A percentile compares a stretch with the other conserved stretches of the same genome.
Conservation (phyloP, 2,329 filamentous ascomycete species). For the Talaromyces amestolkiae region DNA sequence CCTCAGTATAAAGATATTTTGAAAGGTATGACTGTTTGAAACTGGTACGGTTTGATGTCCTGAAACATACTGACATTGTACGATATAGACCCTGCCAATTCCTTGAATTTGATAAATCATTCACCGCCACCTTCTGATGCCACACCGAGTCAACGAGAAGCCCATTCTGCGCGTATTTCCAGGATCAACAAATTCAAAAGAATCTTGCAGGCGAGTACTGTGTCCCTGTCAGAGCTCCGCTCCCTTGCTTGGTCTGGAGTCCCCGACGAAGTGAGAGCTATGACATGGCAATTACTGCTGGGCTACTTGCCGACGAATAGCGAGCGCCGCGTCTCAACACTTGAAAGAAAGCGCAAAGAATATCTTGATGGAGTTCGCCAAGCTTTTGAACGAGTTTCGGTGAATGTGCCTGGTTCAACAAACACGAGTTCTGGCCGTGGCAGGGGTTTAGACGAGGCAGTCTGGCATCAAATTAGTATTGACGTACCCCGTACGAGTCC, state of each 20-base stretch:
- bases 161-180: slow-evolving; percentile 79
- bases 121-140: slow-evolving; percentile 71
- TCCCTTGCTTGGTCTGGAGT: slow-evolving; percentile 90
- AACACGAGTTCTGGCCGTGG: slow-evolving; percentile 54
- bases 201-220: slow-evolving; percentile 86
- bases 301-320: slow-evolving; percentile 97
- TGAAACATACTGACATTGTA: neutral
- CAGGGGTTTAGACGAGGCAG: slow-evolving; percentile 86
- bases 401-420: slow-evolving; percentile 37
- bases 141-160: slow-evolving; percentile 77
- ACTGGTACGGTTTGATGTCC: neutral
- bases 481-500: slow-evolving; percentile 95
- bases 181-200: slow-evolving; percentile 99
- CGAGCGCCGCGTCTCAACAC: slow-evolving; percentile 80
- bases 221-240: slow-evolving; percentile 78
- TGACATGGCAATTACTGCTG: slow-evolving; percentile 97
- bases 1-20: slow-evolving; percentile 98
- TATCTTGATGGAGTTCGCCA: slow-evolving; percentile 86
- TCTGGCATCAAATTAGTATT: slow-evolving; percentile 99
- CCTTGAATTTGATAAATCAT: slow-evolving; percentile 89
- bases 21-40: slow-evolving; percentile 51
- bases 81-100: slow-evolving; percentile 72
- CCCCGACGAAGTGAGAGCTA: slow-evolving; percentile 90
- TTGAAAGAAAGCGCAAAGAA: slow-evolving; percentile 93
- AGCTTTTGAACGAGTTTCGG: slow-evolving; percentile 58